Percentiles rank a stretch among this genome's conserved stretches.
Conservation (phyloP, 805 yeast genomes). For the Barnettozyma botsteinii region DNA sequence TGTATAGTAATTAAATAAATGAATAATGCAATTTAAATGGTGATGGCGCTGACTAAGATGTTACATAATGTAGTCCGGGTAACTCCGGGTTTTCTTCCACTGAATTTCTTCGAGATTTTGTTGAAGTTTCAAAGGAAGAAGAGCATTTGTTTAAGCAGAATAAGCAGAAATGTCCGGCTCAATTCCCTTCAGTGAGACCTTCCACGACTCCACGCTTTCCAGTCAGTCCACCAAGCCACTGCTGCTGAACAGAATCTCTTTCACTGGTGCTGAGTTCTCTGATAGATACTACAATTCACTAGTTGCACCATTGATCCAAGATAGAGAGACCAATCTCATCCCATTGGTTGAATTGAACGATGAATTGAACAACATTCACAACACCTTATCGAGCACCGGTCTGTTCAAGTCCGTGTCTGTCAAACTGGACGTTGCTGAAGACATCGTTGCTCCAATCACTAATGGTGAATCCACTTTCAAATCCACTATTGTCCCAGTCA, state of each 20-base stretch:
- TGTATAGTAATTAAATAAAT: too few species aligned
- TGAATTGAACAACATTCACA: slow-evolving; percentile 28
- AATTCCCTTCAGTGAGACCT: background rate
- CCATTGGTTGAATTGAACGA: slow-evolving; percentile 38
- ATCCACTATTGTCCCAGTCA: slow-evolving; percentile 32
- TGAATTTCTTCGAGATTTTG: too few species aligned
- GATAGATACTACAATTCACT: slow-evolving; percentile 41
- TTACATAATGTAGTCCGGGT: too few species aligned
- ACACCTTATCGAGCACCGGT: slow-evolving; percentile 37
- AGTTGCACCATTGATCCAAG: slow-evolving; percentile 35
- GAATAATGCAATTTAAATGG: too few species aligned
- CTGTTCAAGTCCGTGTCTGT: slow-evolving; percentile 38
- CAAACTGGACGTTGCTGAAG: slow-evolving; percentile 35
- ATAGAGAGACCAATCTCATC: slow-evolving; percentile 14
- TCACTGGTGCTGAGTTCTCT: slow-evolving; percentile 31
- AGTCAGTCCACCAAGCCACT: slow-evolving; percentile 17
- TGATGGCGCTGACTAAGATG: too few species aligned
- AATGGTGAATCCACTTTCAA: slow-evolving; percentile 4
- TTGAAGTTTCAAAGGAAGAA: background rate
- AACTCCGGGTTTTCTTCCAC: too few species aligned
- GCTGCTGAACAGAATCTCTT: slow-evolving; percentile 13
- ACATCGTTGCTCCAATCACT: slow-evolving; percentile 9
- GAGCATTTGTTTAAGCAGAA: too few species aligned
- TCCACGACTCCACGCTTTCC: background rate
- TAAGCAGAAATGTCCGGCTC: slow-evolving; percentile 2